Evolutionary conservation across 208 protist genomes (phyloP).

Genomic region (Trypanosoma boissoni): DNA sequence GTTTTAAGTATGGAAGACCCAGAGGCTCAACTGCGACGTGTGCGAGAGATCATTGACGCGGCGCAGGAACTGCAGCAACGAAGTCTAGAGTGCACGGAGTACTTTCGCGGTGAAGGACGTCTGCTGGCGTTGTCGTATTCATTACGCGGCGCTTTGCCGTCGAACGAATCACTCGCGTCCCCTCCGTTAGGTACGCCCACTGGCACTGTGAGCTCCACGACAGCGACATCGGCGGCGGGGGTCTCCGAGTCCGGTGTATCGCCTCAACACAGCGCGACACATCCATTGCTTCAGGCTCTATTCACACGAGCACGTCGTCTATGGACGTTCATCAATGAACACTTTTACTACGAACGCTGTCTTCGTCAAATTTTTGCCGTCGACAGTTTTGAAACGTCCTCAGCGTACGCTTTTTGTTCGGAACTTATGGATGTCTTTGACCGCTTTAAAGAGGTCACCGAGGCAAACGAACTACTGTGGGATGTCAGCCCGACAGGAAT

Average conservation of each 20-base stretch:
- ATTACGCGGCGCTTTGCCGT: constrained; percentile 16
- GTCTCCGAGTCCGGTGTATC: too few species aligned
- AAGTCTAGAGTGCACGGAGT: constrained; percentile 33
- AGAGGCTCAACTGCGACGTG: constrained; percentile 17
- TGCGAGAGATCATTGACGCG: constrained; percentile 23
- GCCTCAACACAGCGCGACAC: too few species aligned
- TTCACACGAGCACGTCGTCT: constrained; percentile 12
- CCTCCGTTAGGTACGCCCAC: too few species aligned
- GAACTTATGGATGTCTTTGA: constrained; percentile 49
- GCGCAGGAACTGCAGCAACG: constrained; percentile 41
- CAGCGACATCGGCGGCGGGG: too few species aligned
- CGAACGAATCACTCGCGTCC: constrained; percentile 9
- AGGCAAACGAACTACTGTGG: constrained; percentile 30
- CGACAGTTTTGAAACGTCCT: constrained; percentile 6
- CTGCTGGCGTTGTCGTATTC: constrained; percentile 4
- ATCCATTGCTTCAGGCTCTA: constrained; percentile 6
- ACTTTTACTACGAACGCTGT: constrained; percentile 25
- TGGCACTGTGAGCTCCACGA: too few species aligned
- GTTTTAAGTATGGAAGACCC: constrained; percentile 34
- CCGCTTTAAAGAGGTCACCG: constrained; percentile 4
- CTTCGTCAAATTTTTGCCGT: constrained; percentile 9
- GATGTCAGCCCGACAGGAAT: constrained; percentile 30
- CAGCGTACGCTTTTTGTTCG: constrained; percentile 29
- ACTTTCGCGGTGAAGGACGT: constrained; percentile 30
- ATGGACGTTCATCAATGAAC: constrained; percentile 28